phyloP scores from a whole-genome alignment of 805 yeast genomes.

The Candida palmyrensis region DNA sequence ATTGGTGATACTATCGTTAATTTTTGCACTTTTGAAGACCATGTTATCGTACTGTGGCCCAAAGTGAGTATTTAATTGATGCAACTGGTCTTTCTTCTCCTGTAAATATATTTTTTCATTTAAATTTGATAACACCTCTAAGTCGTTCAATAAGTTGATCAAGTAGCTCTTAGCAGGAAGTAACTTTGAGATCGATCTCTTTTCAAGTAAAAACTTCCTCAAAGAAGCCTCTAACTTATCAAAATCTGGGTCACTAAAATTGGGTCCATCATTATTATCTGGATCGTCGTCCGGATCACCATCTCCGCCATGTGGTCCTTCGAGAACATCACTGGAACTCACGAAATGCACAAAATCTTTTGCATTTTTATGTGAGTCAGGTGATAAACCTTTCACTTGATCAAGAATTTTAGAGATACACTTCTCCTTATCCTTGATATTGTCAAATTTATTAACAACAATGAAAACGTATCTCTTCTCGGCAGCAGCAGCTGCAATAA shows the following conservation, averaged over 20 bases:
- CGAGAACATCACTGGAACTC: conserved; percentile 17
- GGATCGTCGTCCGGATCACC: conserved; percentile 16
- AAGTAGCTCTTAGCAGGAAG: conserved; percentile 91
- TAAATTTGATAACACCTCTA: conserved; percentile 52
- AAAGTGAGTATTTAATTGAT: conserved; percentile 46
- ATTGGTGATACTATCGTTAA: conserved; percentile 55
- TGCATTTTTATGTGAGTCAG: conserved; percentile 85
- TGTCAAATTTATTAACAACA: conserved; percentile 90
- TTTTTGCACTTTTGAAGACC: conserved; percentile 45
- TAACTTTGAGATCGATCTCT: conserved; percentile 81
- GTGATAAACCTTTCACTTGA: conserved; percentile 81
- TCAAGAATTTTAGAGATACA: conserved; percentile 75
- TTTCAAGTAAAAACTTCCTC: conserved; percentile 81
- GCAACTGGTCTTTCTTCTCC: conserved; percentile 43
- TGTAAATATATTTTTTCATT: conserved; percentile 52
- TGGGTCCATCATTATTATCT: conserved; percentile 23
- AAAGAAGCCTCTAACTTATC: conserved; percentile 81
- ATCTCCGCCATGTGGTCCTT: too few relatives aligned
- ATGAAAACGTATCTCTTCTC: conserved; percentile 91
- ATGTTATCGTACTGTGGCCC: conserved; percentile 60
- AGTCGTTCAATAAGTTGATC: conserved; percentile 61
- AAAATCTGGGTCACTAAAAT: conserved; percentile 55
- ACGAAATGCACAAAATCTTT: conserved; percentile 93
- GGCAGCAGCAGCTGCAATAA: conserved; percentile 81
- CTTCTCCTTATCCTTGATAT: conserved; percentile 71